Base-by-base conservation (phyloP, 2,329 filamentous ascomycete genomes). In the Helicocarpus griseus region DNA sequence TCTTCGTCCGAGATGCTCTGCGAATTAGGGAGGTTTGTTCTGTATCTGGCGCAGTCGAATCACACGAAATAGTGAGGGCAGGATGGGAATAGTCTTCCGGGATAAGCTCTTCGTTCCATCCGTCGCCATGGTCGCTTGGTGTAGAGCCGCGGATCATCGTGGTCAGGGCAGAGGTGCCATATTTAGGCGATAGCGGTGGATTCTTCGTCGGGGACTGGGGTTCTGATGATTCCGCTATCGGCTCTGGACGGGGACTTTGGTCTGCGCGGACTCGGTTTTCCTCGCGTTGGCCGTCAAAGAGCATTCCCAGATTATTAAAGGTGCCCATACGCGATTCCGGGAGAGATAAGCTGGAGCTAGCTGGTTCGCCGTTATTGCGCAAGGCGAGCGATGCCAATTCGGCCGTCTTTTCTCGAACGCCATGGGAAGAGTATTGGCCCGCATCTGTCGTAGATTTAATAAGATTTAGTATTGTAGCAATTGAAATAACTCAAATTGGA, bases 321-420 rank as follows among this genome's bases (percentile, higher is more conserved):
- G 65, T 53, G 50, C 62, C 60, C 22, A 57, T 60, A 11, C 58
- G 54, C 31, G 63, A 58, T n/a, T 57, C 58, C 24, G 60, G 60
- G 28, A 54, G 41, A 24, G 63, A 60, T 19, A 56, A 57, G 41
- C 58, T 60, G 54, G 64, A 64, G 38, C 66, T 51, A 19, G 54
- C 49, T 26, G 54, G 55, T 24, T 59, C 60, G 11, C 51, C 55
- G 50, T 86, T 81, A 36, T 86, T 81, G 35, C 84, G 84, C 26
- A 95, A 77, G 47, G 88, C 83, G 65, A 90, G 89, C 17, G 81
- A 88, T 40, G 89, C 89, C 52, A 95, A 76, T 69, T 95, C 88
- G 48, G 89, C 87, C 2, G 89, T 94, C 64, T 93, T 85, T 69
- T 93, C 85, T 57, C 89, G 85, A 38, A 95, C 85, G 57, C 83